These are phyloP conservation scores for Blepharisma stoltei DNA, from an alignment of 73 alveolate species.

Conservation along the genomic window DNA sequence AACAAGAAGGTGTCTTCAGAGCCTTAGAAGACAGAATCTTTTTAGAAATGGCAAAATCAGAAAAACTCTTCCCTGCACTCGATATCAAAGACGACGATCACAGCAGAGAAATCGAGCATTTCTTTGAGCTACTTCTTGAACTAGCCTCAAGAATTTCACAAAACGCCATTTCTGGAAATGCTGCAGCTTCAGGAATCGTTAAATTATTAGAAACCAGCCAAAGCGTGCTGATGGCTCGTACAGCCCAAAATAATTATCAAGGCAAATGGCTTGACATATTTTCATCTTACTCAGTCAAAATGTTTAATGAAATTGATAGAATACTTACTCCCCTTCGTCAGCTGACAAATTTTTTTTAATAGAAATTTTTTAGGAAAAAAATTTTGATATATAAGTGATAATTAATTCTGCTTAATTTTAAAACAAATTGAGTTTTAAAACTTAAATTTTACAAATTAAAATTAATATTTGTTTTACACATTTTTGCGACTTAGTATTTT, in stretches of 20 bases:
- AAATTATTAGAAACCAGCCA: slow-evolving; percentile 1
- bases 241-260: neutral
- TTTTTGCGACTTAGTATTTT: too few species aligned
- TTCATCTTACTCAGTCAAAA: too few species aligned
- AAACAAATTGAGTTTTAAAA: too few species aligned
- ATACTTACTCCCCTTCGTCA: too few species aligned
- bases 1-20: neutral
- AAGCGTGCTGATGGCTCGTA: neutral
- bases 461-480: too few species aligned
- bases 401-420: too few species aligned
- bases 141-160: neutral
- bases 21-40: neutral
- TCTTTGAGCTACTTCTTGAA: neutral
- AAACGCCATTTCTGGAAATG: neutral
- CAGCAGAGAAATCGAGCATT: neutral
- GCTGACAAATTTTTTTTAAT: too few species aligned
- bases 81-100: neutral
- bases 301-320: too few species aligned
- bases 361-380: too few species aligned
- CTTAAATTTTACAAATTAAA: too few species aligned
- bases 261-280: slow-evolving; percentile 4
- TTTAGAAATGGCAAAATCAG: slow-evolving; percentile 28
- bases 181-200: neutral
- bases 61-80: slow-evolving; percentile 23
- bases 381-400: too few species aligned